These are phyloP conservation scores for Lasiodiplodia sp. DNA, from an alignment of 2,329 filamentous ascomycete genomes.

Conservation along the genomic window DNA sequence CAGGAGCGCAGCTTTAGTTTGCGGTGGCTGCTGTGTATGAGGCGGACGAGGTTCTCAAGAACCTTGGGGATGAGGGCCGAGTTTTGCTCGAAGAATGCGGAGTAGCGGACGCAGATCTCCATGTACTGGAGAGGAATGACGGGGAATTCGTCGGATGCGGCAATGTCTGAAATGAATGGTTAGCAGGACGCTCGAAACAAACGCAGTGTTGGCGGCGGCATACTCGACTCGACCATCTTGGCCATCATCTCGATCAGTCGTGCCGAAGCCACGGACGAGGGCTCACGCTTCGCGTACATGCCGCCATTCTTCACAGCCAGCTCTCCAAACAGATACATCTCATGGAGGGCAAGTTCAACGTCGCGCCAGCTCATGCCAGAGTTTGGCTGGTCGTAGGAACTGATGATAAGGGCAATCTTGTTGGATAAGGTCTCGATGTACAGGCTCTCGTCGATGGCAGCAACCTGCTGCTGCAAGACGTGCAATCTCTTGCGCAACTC, in stretches of 20 bases:
- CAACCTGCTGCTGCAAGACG: constrained; percentile 89
- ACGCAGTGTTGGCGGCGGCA: constrained; percentile 38
- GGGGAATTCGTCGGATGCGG: constrained; percentile 79
- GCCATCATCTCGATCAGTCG: constrained; percentile 90
- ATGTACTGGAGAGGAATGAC: constrained; percentile 95
- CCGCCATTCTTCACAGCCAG: constrained; percentile 88
- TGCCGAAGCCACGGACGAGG: constrained; percentile 79
- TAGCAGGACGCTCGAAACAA: background rate
- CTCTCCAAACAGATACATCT: constrained; percentile 96
- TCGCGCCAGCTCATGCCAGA: constrained; percentile 90
- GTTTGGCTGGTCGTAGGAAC: constrained; percentile 64
- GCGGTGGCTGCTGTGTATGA: constrained; percentile 87
- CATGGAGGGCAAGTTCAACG: constrained; percentile 88
- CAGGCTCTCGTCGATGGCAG: constrained; percentile 83
- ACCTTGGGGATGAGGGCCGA: constrained; percentile 82
- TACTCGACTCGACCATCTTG: constrained; percentile 92
- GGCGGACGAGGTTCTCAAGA: constrained; percentile 87
- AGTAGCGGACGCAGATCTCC: constrained; percentile 97
- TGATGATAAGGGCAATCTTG: constrained; percentile 83
- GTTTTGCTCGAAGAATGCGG: constrained; percentile 88
- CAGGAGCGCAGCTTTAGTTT: constrained; percentile 90
- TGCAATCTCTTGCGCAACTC: constrained; percentile 90
- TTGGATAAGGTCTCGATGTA: constrained; percentile 90
- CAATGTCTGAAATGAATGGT: constrained; percentile 67
- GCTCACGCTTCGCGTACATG: constrained; percentile 83